Base-by-base conservation (phyloP, 2,329 filamentous ascomycete species). In the Aplosporella prunicola region DNA sequence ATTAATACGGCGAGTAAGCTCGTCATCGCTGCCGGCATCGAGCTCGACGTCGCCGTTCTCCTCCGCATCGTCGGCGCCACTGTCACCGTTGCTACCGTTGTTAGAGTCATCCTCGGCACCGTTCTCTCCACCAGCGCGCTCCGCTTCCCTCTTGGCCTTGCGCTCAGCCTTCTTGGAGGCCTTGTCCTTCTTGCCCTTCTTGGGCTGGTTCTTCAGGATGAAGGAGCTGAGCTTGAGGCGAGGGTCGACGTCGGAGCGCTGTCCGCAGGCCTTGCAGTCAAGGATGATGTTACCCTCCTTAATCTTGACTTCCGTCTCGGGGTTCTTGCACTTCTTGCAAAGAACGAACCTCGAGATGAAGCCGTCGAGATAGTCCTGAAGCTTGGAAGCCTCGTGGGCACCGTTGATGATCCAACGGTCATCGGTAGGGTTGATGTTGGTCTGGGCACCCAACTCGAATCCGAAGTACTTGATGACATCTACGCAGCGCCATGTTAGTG, bases 391-490 rank as follows among this genome's bases (percentile, higher is more conserved):
- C 51, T 98, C 91, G 61, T 98, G 91, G 50, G 89, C 86, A 60
- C 91, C 91, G 68, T 98, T 98, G 76, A 98, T 96, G 69, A 98
- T 98, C 89, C 91, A 98, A 61, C 91, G 91, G 62, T 98, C 91
- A 62, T 96, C 89, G 55, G 86, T 80, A 49, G 91, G 89, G 61
- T 95, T 91, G 52, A 87, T 88, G 69, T 95, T 96, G 71, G 91
- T 95, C 72, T 96, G 91, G 53, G 91, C 91, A 61, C 91, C 91
- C 42, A 98, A 80, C 69, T 98, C 91, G 63, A 98, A 96, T 53
- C 91, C 91, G 58, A 98, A 98, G 72, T 93, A 98, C 72, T 98
- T 98, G 80, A 98, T 96, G 60, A 98, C 77, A 63, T 95, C 63
- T 67, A 39, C 6, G 45, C 33, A 27, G 18, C 9, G 25, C 18